phyloP scores from a whole-genome alignment of 2,329 filamentous ascomycete species.

The Claviceps lovelessii region DNA sequence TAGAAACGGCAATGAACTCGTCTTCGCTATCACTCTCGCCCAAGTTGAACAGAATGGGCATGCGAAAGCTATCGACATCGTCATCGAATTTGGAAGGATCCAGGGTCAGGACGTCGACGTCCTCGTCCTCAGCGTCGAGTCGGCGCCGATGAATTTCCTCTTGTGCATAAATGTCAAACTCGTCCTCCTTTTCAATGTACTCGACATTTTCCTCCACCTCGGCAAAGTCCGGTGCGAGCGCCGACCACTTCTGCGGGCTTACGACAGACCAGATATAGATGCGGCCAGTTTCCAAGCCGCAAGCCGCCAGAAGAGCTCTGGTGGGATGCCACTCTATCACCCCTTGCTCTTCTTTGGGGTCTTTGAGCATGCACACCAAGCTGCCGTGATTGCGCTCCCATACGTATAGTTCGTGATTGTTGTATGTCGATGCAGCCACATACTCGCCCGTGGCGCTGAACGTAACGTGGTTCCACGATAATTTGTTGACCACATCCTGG shows the following conservation, averaged over 20 bases:
- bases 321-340: slow-evolving; percentile 96
- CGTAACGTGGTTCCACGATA: slow-evolving; percentile 94
- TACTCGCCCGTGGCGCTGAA: slow-evolving; percentile 93
- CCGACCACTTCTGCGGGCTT: slow-evolving; percentile 92
- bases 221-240: slow-evolving; percentile 87
- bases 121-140: slow-evolving; percentile 83
- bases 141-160: slow-evolving; percentile 88
- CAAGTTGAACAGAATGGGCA: slow-evolving; percentile 87
- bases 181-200: slow-evolving; percentile 88
- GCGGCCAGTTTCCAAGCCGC: slow-evolving; percentile 79
- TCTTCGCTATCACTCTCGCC: slow-evolving; percentile 93
- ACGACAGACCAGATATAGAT: slow-evolving; percentile 96
- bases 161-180: slow-evolving; percentile 93
- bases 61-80: slow-evolving; percentile 55
- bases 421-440: slow-evolving; percentile 89
- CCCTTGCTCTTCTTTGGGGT: slow-evolving; percentile 89
- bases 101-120: slow-evolving; percentile 75
- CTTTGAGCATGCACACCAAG: slow-evolving; percentile 90
- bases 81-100: slow-evolving; percentile 50
- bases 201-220: slow-evolving; percentile 98
- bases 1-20: slow-evolving; percentile 55
- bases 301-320: slow-evolving; percentile 74
- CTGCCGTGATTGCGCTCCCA: slow-evolving; percentile 93
- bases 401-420: slow-evolving; percentile 97
- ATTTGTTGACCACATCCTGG: slow-evolving; percentile 86